Base-by-base conservation (phyloP, 208 protist species). In the Crithidia bombi region DNA sequence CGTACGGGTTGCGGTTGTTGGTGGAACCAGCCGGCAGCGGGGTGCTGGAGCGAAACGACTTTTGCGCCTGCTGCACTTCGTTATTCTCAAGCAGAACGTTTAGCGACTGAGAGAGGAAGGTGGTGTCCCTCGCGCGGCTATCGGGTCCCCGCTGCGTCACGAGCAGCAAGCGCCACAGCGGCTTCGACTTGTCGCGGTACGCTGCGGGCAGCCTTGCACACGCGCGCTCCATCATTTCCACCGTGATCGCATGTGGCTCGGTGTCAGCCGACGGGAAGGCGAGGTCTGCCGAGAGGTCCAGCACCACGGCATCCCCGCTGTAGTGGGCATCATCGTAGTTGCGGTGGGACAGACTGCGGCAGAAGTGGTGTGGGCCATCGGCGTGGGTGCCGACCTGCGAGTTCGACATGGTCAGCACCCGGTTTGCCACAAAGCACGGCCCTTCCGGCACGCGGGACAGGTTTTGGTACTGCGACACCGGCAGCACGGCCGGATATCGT, bases 321-420 rank as follows among this genome's bases (percentile, higher is more conserved):
- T 92, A 95, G 78, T 93, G 75, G 38, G 85, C 66, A 15, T 85
- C 65, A 49, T 86, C 69, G 67, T 80, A 92, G 21, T 76, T 72
- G n/a, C 58, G 36, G 41, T 49, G 51, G 1, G 65, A 69, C 12
- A 73, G 59, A 46, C 73, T 73, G 56, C 65, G 75, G 38, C 50
- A 83, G 67, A 90, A 92, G 65, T 91, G 84, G 39, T 69, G 54
- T 2, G 91, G 86, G 19, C 71, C 85, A 71, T 93, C 87, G 23
- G 84, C 83, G 68, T 95, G 90, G 28, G 84, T 92, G 25, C 87
- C 86, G 21, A 82, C 86, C 52, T 95, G 90, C 25, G 82, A 85
- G 75, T 89, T 93, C 9, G 84, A 82, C 39, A 92, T 73, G 47
- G 61, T 71, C 17, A 93, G 28, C 14, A 93, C 59, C 23, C 58